Conservation (phyloP, 345 rosid species). For the Sonneratia alba region DNA sequence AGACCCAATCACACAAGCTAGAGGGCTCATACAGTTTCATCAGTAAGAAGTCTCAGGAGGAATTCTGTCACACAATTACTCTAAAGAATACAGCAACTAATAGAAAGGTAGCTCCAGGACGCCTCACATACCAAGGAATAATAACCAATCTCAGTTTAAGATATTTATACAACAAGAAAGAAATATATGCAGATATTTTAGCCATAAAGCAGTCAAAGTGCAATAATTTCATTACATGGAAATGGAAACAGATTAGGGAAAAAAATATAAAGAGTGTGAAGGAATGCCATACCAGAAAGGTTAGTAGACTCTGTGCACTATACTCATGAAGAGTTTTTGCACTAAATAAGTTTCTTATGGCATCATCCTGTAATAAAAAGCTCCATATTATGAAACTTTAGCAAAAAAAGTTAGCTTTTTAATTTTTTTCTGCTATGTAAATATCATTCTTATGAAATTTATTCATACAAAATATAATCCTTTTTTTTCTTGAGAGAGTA, state of each 20-base stretch:
- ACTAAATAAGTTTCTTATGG: slow-evolving; percentile 95
- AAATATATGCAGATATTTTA: background rate
- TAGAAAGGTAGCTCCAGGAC: slow-evolving; percentile 1
- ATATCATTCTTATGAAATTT: background rate
- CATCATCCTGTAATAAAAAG: slow-evolving; percentile 67
- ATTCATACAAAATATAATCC: no score
- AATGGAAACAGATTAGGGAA: background rate
- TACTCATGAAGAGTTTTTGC: slow-evolving; percentile 95
- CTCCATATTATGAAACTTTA: slow-evolving; percentile 1
- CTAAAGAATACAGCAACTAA: background rate
- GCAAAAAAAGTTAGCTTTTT: background rate
- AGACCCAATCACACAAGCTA: background rate
- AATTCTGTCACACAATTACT: background rate
- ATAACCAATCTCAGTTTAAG: no score
- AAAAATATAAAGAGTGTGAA: background rate
- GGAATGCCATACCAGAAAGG: slow-evolving; percentile 65
- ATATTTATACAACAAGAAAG: background rate
- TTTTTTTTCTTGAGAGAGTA: no score
- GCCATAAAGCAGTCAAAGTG: background rate
- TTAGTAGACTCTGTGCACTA: slow-evolving; percentile 83
- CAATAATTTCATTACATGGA: background rate
- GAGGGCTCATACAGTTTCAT: background rate
- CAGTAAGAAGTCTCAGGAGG: background rate
- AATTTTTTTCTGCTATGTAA: background rate
- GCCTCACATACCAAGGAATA: background rate